Percentiles rank a stretch among this genome's conserved stretches.
Conservation (phyloP, 2,329 filamentous ascomycete genomes). For the Hypoxylon sp. region DNA sequence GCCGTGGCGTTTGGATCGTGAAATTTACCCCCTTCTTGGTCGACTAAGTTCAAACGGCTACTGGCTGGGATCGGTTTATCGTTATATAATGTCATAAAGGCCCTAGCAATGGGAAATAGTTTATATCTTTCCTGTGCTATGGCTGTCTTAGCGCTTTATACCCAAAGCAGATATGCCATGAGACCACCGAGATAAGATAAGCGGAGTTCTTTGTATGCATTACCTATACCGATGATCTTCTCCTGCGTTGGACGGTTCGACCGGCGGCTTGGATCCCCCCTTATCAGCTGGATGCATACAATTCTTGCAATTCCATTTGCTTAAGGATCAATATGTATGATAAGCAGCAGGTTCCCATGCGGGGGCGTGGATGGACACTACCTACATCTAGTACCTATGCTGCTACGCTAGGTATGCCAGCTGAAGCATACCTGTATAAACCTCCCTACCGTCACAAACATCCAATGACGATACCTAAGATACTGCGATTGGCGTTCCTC, state of each 20-base stretch:
- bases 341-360: constrained; percentile 25
- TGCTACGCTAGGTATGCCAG: constrained; percentile 11
- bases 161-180: constrained; percentile 8
- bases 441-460: constrained; percentile 17
- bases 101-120: constrained; percentile 3
- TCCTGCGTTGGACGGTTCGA: constrained; percentile 5
- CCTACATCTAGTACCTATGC: constrained; percentile 20
- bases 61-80: constrained; percentile 6
- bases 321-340: constrained; percentile 20
- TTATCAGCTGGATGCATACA: constrained; percentile 41
- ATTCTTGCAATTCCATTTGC: constrained; percentile 26
- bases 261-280: constrained; percentile 7
- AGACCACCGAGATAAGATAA: constrained; percentile 27
- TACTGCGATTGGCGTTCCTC: constrained; percentile 32
- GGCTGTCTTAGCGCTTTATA: constrained; percentile 10
- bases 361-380: constrained; percentile 19
- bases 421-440: constrained; percentile 5
- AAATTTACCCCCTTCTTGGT: not conserved
- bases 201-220: constrained; percentile 7
- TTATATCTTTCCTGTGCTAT: not conserved
- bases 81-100: not conserved
- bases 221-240: constrained; percentile 23
- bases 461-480: constrained; percentile 21
- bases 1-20: not conserved
- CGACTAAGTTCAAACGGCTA: constrained; percentile 1